Conservation (phyloP, 2,329 filamentous ascomycete genomes). For the Penicillium hordei region DNA sequence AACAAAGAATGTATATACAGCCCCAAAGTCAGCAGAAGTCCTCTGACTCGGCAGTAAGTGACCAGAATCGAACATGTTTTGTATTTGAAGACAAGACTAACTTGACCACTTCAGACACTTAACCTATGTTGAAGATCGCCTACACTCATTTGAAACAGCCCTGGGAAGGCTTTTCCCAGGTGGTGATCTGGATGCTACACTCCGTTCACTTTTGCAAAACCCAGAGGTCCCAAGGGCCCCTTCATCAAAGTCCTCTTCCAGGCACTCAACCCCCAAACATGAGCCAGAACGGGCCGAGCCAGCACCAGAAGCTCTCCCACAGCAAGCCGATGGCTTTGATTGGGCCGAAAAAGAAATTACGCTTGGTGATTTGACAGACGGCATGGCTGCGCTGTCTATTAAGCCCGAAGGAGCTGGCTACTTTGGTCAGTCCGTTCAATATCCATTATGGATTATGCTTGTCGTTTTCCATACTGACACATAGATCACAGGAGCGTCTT, state of each 20-base stretch:
- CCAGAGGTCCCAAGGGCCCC: conserved; percentile 34
- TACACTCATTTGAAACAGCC: conserved; percentile 41
- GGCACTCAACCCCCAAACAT: conserved; percentile 39
- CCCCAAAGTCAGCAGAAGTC: conserved; percentile 43
- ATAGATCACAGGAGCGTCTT: conserved; percentile 33
- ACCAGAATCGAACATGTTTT: not conserved
- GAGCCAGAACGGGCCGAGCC: conserved; percentile 37
- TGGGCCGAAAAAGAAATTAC: conserved; percentile 43
- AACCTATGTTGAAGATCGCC: conserved; percentile 43
- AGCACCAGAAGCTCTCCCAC: conserved; percentile 46
- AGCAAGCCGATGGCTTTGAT: conserved; percentile 42
- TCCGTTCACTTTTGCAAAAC: conserved; percentile 40
- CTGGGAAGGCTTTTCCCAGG: conserved; percentile 41
- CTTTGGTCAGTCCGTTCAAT: conserved; percentile 30
- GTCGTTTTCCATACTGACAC: not conserved
- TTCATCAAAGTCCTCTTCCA: conserved; percentile 40
- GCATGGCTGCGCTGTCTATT: conserved; percentile 44
- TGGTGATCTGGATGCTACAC: conserved; percentile 41
- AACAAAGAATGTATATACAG: conserved; percentile 45
- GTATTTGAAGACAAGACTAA: conserved; percentile 10
- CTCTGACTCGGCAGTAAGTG: conserved; percentile 44
- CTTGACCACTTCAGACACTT: conserved; percentile 33
- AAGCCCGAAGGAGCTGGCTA: conserved; percentile 43
- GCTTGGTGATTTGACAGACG: conserved; percentile 41
- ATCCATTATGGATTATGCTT: not conserved